phyloP scores from a whole-genome alignment of 139 green algal species.

The Coelastrella sp. region DNA sequence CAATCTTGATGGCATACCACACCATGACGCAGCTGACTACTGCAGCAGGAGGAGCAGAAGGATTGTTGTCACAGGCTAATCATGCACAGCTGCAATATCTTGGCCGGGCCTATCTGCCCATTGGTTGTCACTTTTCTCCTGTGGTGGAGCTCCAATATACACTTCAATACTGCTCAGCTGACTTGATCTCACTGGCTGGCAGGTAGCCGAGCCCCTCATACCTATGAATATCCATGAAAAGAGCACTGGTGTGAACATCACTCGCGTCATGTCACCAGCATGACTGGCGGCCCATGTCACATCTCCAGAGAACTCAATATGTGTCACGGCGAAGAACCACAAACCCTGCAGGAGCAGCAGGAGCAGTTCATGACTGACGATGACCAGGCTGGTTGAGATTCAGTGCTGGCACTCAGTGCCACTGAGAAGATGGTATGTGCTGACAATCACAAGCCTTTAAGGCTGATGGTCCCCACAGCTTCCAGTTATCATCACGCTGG shows the following conservation, averaged over 20 bases:
- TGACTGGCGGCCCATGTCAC: background rate
- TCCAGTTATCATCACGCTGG: background rate
- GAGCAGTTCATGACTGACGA: background rate
- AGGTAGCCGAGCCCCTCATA: background rate
- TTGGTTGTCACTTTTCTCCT: too few species aligned
- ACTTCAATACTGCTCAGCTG: background rate
- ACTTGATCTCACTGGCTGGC: background rate
- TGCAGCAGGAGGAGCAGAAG: too few species aligned
- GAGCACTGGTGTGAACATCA: slow-evolving; percentile 2
- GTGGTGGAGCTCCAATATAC: too few species aligned
- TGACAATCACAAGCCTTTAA: too few species aligned
- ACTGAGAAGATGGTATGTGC: too few species aligned
- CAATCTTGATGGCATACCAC: too few species aligned
- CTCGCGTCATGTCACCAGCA: background rate
- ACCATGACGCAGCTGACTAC: too few species aligned
- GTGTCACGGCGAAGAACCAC: slow-evolving; percentile 3
- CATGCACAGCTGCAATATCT: too few species aligned
- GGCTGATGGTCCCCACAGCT: background rate
- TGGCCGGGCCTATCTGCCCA: too few species aligned
- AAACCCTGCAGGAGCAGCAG: background rate
- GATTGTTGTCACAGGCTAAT: too few species aligned
- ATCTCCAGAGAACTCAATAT: background rate
- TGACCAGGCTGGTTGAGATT: background rate
- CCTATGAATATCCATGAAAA: slow-evolving; percentile 6
- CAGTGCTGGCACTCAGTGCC: background rate